Evolutionary conservation across 2,329 filamentous ascomycete species (phyloP).

Genomic region (Ploettnerulaceae sp.): DNA sequence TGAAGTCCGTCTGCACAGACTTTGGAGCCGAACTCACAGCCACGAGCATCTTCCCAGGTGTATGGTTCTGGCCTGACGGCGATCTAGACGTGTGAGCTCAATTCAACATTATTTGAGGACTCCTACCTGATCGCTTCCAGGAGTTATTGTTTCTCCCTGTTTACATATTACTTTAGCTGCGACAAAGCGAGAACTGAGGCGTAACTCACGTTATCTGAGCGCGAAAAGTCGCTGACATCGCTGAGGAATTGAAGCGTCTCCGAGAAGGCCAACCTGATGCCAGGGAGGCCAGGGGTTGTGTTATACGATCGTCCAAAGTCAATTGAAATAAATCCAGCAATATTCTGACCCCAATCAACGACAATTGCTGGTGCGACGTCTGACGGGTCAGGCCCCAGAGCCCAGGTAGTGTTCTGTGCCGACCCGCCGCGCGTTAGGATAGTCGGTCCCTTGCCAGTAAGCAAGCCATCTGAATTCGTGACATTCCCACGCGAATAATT

Average conservation of each 20-base stretch:
- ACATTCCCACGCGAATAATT: slow-evolving; percentile 37
- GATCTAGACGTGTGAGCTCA: slow-evolving; percentile 34
- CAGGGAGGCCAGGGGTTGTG: slow-evolving; percentile 35
- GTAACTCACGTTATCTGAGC: slow-evolving; percentile 41
- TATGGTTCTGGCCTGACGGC: slow-evolving; percentile 41
- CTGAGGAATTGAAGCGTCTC: slow-evolving; percentile 43
- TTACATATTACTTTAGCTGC: slow-evolving; percentile 1
- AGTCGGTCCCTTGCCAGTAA: slow-evolving; percentile 32
- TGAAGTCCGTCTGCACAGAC: slow-evolving; percentile 50
- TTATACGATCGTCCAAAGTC: slow-evolving; percentile 37
- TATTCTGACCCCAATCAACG: slow-evolving; percentile 47
- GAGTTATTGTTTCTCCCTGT: slow-evolving; percentile 38
- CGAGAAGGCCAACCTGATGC: slow-evolving; percentile 45
- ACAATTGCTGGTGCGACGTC: slow-evolving; percentile 37
- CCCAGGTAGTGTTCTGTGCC: slow-evolving; percentile 9
- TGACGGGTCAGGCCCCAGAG: slow-evolving; percentile 4
- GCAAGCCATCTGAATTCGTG: slow-evolving; percentile 35
- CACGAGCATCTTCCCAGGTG: slow-evolving; percentile 42
- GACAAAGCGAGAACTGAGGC: neutral
- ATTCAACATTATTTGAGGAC: neutral
- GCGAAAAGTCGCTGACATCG: slow-evolving; percentile 44
- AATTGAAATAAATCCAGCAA: slow-evolving; percentile 42
- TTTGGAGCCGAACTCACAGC: slow-evolving; percentile 40
- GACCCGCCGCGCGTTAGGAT: slow-evolving; percentile 28
- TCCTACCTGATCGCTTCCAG: slow-evolving; percentile 44